Base-by-base conservation (phyloP, 257 asterid species). In the Nicotiana sylvestris region DNA sequence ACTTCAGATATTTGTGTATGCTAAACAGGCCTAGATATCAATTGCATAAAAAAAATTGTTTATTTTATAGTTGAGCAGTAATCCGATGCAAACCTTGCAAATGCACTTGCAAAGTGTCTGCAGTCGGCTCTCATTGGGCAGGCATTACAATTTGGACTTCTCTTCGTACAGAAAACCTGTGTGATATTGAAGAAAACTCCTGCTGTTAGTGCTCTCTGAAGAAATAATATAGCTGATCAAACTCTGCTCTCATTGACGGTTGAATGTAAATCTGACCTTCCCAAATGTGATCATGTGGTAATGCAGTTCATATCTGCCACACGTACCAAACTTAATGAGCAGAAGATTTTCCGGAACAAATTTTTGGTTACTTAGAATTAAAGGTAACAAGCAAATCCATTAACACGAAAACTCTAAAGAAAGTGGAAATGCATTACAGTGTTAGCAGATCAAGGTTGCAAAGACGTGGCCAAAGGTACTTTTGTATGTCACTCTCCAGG, bases 121-220 rank as follows among this genome's bases (percentile, higher is more conserved):
- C 97, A 94, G 6, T 85, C 84, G 6, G 49, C 86, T 79, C 67
- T 90, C 91, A 89, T 62, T 16, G 97, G 97, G 64, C 98, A 94
- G 6, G 88, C 87, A 30, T 83, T 84, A 66, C 94, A 93, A 30
- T 91, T 94, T 1, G 96, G 97, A 0, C 11, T 15, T 13, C 1
- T 76, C 89, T 91, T 91, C 3, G 92, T 89, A 80, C 97, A 94
- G 21, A 94, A 87, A 9, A 88, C 82, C 95, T 94, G 55, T 10
- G 65, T 43, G 56, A 43, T 76, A 51, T 67, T 12, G 56, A 64
- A 37, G 67, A 25, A 25, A 5, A 4, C 61, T 81, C 8, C 55
- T 25, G 43, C 17, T 67, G 30, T 62, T 43, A 82, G 35, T 13
- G 27, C n/a, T 67, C 61, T 13, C 39, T 9, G 37, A 69, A 43